phyloP scores from a whole-genome alignment of 768 basidiomycete species.

The Sporobolomyces pararoseus region DNA sequence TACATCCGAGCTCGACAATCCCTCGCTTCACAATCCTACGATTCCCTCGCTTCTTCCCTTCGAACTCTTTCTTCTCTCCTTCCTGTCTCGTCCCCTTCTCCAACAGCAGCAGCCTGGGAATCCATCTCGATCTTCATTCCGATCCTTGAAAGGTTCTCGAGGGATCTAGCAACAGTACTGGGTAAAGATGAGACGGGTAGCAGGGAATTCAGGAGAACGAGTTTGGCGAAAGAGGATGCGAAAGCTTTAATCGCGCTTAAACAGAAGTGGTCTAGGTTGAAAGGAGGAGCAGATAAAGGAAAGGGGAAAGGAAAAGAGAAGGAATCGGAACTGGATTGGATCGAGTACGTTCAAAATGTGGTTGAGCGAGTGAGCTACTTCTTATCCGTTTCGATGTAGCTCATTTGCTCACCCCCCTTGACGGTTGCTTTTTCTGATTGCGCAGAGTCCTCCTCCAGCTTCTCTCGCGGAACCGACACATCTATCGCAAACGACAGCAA shows the following conservation, averaged over 20 bases:
- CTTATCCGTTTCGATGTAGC: background rate
- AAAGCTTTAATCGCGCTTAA: constrained; percentile 23
- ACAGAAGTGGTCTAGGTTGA: constrained; percentile 19
- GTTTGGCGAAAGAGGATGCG: constrained; percentile 17
- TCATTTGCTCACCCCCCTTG: background rate
- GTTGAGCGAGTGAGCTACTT: constrained; percentile 20
- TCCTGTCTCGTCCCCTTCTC: constrained; percentile 2
- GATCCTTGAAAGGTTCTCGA: background rate
- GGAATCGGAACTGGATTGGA: constrained; percentile 19
- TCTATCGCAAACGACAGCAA: background rate
- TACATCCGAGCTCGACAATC: too few species aligned
- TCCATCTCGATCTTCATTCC: constrained; percentile 27
- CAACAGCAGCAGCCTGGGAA: background rate
- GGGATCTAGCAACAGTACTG: background rate
- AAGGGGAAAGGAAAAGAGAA: constrained; percentile 20
- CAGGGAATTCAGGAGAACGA: constrained; percentile 4
- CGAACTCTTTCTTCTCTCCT: background rate
- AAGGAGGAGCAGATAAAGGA: background rate
- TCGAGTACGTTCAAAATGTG: background rate
- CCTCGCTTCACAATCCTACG: constrained; percentile 7
- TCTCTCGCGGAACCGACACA: background rate
- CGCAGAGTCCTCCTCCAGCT: constrained; percentile 21
- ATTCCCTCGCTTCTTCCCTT: background rate
- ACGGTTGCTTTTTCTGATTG: too few species aligned
- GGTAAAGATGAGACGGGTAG: background rate